Base-by-base conservation (phyloP, 148 eudicot genomes). In the Nepenthes mirabilis region DNA sequence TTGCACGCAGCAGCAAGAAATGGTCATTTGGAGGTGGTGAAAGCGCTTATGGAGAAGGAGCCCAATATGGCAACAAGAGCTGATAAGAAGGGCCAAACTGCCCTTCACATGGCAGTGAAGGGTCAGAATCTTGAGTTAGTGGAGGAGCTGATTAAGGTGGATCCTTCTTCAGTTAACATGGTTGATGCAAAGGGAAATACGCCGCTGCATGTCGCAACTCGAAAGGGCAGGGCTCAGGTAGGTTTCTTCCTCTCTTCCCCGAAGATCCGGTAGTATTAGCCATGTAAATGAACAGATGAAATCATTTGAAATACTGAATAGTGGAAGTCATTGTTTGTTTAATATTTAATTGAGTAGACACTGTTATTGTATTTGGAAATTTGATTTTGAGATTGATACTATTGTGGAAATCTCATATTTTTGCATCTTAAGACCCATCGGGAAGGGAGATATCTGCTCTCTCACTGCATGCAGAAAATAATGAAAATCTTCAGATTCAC, bases 51-150 rank as follows among this genome's bases (percentile, higher is more conserved):
- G 58, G 66, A 51, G 33, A 79, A 79, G 61, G 97, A 84, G 71
- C 89, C 86, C 2, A 78, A 70, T 52, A 68, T 87, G n/a, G 70
- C 85, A 8, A 63, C 74, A 6, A 75, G 95, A 50, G 77, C 68
- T 14, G 97, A 90, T 63, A 90, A 84, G 73, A 90, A 90, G 79
- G 95, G 97, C 5, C 97, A 87, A 55, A 90, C 95, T 7, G 85
- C 97, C 36, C 95, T 90, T 79, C 97, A 86, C 68, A 90, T 90
- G 97, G 97, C 95, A 0, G 95, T 69, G 12, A 90, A 90, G 67
- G 91, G 97, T 14, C 97, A 82, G 65, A 90, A 72, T 65, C 72
- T 79, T 47, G 87, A 84, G 67, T 75, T 90, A 49, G 97, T 87
- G 36, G 83, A 77, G 67, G 87, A 79, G 79, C 77, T 90, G 61